Percentiles rank a stretch among this genome's conserved stretches.
These are phyloP conservation scores for Claviceps quebecensis DNA, from an alignment of 2,329 filamentous ascomycete species.

Conservation along the genomic window DNA sequence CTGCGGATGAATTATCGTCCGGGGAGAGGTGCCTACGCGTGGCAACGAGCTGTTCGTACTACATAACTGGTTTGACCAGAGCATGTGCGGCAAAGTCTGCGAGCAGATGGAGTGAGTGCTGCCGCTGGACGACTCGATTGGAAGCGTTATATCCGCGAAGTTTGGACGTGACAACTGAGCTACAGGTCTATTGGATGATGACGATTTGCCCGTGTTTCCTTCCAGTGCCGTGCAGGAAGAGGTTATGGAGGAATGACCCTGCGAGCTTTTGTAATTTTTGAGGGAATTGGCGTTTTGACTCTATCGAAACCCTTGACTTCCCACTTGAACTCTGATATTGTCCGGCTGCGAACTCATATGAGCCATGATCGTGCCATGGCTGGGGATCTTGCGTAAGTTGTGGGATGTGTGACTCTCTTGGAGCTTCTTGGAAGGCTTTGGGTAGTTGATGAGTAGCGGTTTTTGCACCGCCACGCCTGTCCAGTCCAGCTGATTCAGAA, in stretches of 20 bases:
- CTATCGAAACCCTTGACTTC: slow-evolving; percentile 16
- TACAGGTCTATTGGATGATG: background rate
- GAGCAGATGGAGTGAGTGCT: slow-evolving; percentile 4
- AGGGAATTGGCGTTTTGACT: slow-evolving; percentile 10
- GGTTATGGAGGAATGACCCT: background rate
- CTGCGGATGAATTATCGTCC: slow-evolving; percentile 12
- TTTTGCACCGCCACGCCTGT: slow-evolving; percentile 19
- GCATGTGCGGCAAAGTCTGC: background rate
- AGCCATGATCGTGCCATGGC: background rate
- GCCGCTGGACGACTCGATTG: slow-evolving; percentile 3
- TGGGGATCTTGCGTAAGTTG: background rate
- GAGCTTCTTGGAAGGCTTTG: slow-evolving; percentile 7
- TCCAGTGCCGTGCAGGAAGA: background rate
- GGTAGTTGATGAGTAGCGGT: slow-evolving; percentile 11
- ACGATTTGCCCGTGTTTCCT: background rate
- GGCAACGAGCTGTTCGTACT: slow-evolving; percentile 6
- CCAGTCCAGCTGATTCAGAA: slow-evolving; percentile 18
- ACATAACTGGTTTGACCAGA: slow-evolving; percentile 5
- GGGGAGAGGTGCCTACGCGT: background rate
- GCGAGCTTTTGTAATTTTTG: background rate
- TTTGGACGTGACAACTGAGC: background rate
- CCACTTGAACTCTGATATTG: slow-evolving; percentile 15
- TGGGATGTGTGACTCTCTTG: background rate
- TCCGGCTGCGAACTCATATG: background rate
- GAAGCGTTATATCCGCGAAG: background rate